Evolutionary conservation across 176 grass and related monocot species (phyloP), one percentile per base, ranked within the genome.

Genomic region (Oryza glaberrima): DNA sequence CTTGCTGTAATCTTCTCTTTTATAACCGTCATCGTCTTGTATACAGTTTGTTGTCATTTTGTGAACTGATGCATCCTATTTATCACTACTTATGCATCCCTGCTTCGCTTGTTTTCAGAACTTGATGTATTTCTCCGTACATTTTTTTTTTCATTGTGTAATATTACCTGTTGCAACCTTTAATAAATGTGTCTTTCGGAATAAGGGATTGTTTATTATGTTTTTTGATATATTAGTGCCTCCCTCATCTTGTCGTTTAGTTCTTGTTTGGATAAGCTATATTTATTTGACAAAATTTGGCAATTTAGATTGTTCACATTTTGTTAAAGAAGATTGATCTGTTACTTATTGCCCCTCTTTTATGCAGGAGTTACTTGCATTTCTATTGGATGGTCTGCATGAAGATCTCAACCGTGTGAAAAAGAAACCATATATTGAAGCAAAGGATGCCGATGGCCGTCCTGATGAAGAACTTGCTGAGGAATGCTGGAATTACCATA

Each of bases 381-480:
- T 99, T 92, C 75, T 99, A 47, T 85, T 99, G 90, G 96, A 99
- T 94, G 96, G 96, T 41, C 78, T 99, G 71, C 96, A 99, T 70
- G 96, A 99, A 99, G 96, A 99, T 99, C 90, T 99, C 40, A 99
- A 99, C 64, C 93, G 96, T 17, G 96, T 99, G 56, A 99, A 87
- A 85, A 94, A 88, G 65, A 99, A 99, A 84, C 96, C 96, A 70
- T 99, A 99, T 86, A 99, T 99, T 84, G 96, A 99, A 89, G 87
- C 89, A 86, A 91, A 92, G 88, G 94, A 99, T 92, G 85, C 91
- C 9, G 84, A 96, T 94, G 96, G 90, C 61, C 84, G 86, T 81
- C 94, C 86, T 78, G 96, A 99, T 89, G 90, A 90, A 66, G 89
- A 90, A 78, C 89, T 99, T 72, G 91, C 94, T 76, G 88, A 96